Percentiles rank a stretch among this genome's conserved stretches.
phyloP scores from a whole-genome alignment of 257 asterid genomes.

The Solanum piurae region DNA sequence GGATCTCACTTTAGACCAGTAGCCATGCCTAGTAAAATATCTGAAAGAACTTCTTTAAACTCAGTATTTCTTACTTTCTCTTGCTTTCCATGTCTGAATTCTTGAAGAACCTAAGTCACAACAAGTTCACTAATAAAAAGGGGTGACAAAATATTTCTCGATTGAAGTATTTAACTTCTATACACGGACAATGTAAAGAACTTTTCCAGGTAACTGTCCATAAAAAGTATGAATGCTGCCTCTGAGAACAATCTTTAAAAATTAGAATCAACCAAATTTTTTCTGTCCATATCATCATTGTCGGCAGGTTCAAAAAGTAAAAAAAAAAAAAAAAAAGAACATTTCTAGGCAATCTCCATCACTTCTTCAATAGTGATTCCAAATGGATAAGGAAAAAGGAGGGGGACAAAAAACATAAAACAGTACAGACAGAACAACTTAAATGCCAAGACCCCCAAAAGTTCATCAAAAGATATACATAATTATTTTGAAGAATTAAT shows the following conservation, averaged over 20 bases:
- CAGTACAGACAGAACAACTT: not conserved
- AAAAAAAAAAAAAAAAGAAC: too few species aligned
- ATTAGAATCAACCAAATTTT: not conserved
- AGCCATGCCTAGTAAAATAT: constrained; percentile 87
- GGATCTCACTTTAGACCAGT: constrained; percentile 88
- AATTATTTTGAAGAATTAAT: not conserved
- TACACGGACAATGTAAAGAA: not conserved
- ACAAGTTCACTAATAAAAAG: not conserved
- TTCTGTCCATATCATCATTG: not conserved
- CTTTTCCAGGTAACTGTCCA: not conserved
- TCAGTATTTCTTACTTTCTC: constrained; percentile 54
- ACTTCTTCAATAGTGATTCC: not conserved
- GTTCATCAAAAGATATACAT: not conserved
- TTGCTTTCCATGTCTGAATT: constrained; percentile 70
- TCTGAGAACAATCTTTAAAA: not conserved
- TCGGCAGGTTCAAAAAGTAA: not conserved
- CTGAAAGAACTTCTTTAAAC: constrained; percentile 75
- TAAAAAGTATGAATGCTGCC: not conserved
- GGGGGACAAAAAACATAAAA: not conserved
- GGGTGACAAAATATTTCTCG: not conserved
- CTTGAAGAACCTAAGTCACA: constrained; percentile 61
- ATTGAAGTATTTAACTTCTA: not conserved
- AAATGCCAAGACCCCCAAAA: not conserved
- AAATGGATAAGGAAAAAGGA: not conserved
- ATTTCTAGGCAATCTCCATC: not conserved